A percentile compares a stretch with the other conserved stretches of the same genome.
Evolutionary conservation across 208 protist genomes (phyloP).

Genomic region (Trypanosoma lewisi): DNA sequence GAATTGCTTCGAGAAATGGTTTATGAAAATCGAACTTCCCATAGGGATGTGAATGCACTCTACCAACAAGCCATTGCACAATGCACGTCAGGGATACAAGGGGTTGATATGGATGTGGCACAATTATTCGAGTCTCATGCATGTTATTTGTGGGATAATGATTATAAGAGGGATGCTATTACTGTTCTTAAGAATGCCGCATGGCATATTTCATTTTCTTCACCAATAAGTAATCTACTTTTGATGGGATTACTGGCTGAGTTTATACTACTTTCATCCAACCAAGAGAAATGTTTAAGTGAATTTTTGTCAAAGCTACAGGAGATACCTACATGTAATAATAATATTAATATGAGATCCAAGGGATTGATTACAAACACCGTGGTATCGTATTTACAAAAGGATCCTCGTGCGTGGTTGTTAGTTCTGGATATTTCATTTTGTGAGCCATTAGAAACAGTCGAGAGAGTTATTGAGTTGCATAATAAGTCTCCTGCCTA

Average conservation of each 20-base stretch:
- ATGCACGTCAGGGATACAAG: conserved; percentile 47
- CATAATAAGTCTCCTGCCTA: conserved; percentile 35
- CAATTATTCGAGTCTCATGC: conserved; percentile 62
- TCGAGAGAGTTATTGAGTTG: conserved; percentile 24
- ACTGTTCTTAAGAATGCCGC: conserved; percentile 47
- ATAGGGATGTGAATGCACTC: conserved; percentile 36
- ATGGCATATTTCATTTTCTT: conserved; percentile 63
- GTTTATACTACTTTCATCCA: conserved; percentile 31
- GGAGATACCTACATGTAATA: neutral
- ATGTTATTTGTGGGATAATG: conserved; percentile 36
- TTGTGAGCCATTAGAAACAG: conserved; percentile 14
- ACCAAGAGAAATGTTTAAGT: conserved; percentile 3
- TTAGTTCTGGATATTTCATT: conserved; percentile 37
- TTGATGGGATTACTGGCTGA: conserved; percentile 66
- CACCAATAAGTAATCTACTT: conserved; percentile 45
- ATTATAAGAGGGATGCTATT: conserved; percentile 32
- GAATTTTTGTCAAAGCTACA: conserved; percentile 22
- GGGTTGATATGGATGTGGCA: conserved; percentile 48
- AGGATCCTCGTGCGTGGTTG: conserved; percentile 38
- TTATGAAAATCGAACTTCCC: conserved; percentile 27
- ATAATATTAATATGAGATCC: conserved; percentile 3
- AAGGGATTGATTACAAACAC: conserved; percentile 17
- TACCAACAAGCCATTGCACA: conserved; percentile 70
- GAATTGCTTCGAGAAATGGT: conserved; percentile 64
- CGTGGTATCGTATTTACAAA: conserved; percentile 29